Percentiles rank a stretch among this genome's conserved stretches.
These are phyloP conservation scores for Metschnikowia picachoensis DNA, from an alignment of 805 yeast genomes.

Conservation along the genomic window DNA sequence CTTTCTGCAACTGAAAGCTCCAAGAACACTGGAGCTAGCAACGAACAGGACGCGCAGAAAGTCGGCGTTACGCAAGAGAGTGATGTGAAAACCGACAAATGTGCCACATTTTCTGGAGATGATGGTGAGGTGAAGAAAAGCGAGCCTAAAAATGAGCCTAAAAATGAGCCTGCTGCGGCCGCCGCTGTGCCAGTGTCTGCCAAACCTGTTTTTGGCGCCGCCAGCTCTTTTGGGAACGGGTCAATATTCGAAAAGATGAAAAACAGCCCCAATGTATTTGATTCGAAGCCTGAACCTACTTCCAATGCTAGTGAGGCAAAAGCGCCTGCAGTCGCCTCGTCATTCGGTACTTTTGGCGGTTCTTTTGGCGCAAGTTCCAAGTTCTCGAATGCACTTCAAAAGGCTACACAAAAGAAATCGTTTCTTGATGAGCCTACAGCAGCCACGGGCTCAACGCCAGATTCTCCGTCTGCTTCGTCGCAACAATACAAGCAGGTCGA, in stretches of 20 bases:
- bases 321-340: neutral
- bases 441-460: neutral
- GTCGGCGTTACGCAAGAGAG: too few relatives aligned
- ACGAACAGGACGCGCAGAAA: too few relatives aligned
- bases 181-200: neutral
- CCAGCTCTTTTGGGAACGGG: conserved; percentile 37
- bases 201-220: conserved; percentile 38
- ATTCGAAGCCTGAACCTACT: conserved; percentile 5
- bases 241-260: conserved; percentile 23
- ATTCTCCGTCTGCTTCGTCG: conserved; percentile 22
- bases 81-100: too few relatives aligned
- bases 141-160: neutral
- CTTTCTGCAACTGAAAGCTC: neutral
- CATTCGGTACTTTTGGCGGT: conserved; percentile 16
- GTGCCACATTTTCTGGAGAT: too few relatives aligned
- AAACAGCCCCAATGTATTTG: conserved; percentile 26
- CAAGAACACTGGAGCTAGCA: neutral
- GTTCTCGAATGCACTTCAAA: conserved; percentile 54
- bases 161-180: neutral
- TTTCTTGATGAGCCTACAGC: conserved; percentile 46
- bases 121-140: neutral
- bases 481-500: conserved; percentile 55
- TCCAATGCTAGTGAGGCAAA: neutral
- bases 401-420: conserved; percentile 49
- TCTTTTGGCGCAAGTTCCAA: conserved; percentile 46